phyloP scores from a whole-genome alignment of 441 rosid genomes.

The Caryocar brasiliense region DNA sequence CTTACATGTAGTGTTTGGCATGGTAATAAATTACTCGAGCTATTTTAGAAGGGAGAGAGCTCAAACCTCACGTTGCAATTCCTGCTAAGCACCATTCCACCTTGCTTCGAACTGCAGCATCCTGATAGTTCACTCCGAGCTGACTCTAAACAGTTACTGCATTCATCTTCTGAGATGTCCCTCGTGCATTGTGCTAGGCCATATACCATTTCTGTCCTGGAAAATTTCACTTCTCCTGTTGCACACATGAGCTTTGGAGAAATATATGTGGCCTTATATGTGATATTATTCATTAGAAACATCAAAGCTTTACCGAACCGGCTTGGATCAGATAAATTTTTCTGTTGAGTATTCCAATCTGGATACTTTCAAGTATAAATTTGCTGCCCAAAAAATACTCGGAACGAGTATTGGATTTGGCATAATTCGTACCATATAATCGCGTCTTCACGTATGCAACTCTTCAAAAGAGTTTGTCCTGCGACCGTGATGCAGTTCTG shows the following conservation, averaged over 20 bases:
- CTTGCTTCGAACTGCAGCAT: conserved; percentile 8
- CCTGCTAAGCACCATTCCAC: conserved; percentile 21
- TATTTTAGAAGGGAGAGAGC: conserved; percentile 15
- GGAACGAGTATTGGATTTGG: conserved; percentile 21
- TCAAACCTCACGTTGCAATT: conserved; percentile 23
- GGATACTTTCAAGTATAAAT: conserved; percentile 14
- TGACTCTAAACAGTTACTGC: conserved; percentile 1
- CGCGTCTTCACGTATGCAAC: conserved; percentile 5
- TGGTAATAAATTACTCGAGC: neutral
- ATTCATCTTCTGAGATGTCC: conserved; percentile 5
- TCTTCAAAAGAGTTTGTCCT: neutral
- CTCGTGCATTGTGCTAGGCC: conserved; percentile 25
- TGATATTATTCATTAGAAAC: conserved; percentile 1
- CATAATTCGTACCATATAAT: conserved; percentile 23
- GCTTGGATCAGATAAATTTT: neutral
- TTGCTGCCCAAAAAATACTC: neutral
- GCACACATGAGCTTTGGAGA: conserved; percentile 9
- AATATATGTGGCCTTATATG: neutral
- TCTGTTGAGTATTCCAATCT: neutral
- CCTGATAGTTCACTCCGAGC: conserved; percentile 6
- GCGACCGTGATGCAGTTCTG: conserved; percentile 16
- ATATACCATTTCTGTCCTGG: conserved; percentile 1
- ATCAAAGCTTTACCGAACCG: neutral
- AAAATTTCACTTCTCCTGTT: conserved; percentile 7
- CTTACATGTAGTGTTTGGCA: conserved; percentile 2